Evolutionary conservation across 306 rosid species (phyloP), one percentile per base, ranked within the genome.

Genomic region (Ormosia emarginata): DNA sequence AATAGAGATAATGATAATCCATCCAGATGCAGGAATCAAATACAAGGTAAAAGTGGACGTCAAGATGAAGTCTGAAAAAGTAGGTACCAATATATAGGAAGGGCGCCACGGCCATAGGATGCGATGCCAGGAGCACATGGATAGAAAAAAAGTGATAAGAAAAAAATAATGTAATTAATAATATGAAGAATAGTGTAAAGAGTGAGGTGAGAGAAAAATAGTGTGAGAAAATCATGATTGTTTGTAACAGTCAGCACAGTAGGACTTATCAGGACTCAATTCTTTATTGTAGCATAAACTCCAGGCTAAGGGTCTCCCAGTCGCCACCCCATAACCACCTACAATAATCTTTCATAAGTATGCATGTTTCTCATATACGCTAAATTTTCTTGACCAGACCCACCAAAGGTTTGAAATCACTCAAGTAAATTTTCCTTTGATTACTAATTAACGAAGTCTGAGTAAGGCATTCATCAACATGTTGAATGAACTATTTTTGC

Each of bases 241-340:
- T 58, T 95, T 95, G 92, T 85, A 91, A 82, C 78, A 91, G 12
- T 95, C 97, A 67, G 93, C 92, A 61, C 99, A 95, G 85, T 95
- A 95, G 41, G 83, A 79, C 88, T 93, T 87, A 85, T 88, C 94
- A 37, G 98, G 99, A 84, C 99, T 95, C 94, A 95, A 67, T 76
- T 95, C 99, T 82, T 79, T 91, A 81, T 91, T 95, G 85, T 90
- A 95, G 87, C 99, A 95, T 74, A 95, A 91, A 9, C 99, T 98
- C 99, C 99, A 95, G 6, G 98, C 97, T 12, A 85, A 80, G 17
- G 99, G 99, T 79, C 99, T 98, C 67, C 99, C 99, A 0, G 99
- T 93, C 24, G 97, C 97, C 82, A 95, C 99, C 49, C 98, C 99
- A 85, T 92, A 94, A 65, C 99, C 99, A 83, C 98, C 98, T 94